Base-by-base conservation (phyloP, 768 basidiomycete species). In the Mycena metata region DNA sequence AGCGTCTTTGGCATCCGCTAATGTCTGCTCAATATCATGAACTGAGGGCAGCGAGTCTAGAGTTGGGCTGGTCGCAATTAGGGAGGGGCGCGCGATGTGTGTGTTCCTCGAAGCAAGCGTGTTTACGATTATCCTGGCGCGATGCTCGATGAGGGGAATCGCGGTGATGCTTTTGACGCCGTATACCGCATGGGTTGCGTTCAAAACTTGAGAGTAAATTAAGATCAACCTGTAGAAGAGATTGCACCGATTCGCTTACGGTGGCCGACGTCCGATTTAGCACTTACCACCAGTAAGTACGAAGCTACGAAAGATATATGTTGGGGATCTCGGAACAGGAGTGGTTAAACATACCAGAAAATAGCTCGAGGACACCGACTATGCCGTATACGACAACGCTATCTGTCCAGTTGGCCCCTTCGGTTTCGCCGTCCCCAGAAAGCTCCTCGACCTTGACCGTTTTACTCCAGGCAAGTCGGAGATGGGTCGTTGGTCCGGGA, bases 251-350 rank as follows among this genome's bases (percentile, higher is more conserved):
- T 55, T 33, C 45, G 83, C 92, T 79, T 76, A 93, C 94, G 76
- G 70, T 85, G 82, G 67, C 94, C 94, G 15, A 92, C 82, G 67
- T 90, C 85, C 50, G 81, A 80, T 65, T 87, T 86, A 2, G 88
- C 83, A 21, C 88, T 89, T 52, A 96, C 87, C 5, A 94, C 91
- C 49, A 96, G 80, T 19, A 96, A 79, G 81, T 94, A 90, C 11
- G 94, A 91, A 41, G 86, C 94, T 95, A 64, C 19, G 51, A 33
- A 67, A 23, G 33, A 60, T 45, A 57, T 66, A 47, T 59, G 68
- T 51, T 66, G 57, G 45, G 59, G 9, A 49, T 66, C 66, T 68
- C 47, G 36, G 47, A 61, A 66, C 50, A 50, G 62, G 66, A 70
- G 52, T 52, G 39, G 26, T 26, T 46, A 33, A 45, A 78, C 82